Evolutionary conservation across 352 stramenopile genomes (phyloP).

Genomic region (Phytophthora megakarya): DNA sequence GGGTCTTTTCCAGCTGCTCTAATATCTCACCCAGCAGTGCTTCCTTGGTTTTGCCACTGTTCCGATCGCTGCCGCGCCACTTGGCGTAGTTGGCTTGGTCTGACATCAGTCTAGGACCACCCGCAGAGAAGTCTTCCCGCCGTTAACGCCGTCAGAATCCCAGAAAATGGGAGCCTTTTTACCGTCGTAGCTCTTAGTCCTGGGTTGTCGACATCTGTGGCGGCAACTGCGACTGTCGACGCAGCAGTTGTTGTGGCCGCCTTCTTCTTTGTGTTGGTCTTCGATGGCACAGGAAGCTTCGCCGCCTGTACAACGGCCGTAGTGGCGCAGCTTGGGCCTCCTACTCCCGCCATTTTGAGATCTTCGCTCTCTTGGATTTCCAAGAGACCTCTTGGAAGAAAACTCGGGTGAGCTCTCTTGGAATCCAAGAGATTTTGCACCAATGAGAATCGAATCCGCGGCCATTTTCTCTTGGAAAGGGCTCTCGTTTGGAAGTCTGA

Average conservation of each 20-base stretch:
- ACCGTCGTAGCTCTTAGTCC: no score
- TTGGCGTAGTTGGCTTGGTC: not conserved
- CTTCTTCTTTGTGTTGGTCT: slow-evolving; percentile 1
- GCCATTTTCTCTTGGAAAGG: no score
- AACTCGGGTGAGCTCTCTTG: slow-evolving; percentile 26
- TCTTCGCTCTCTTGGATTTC: not conserved
- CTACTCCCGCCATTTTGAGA: not conserved
- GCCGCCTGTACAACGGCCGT: no score
- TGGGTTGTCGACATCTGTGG: no score
- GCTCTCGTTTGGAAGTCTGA: no score
- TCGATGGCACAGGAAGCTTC: no score
- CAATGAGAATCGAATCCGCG: no score
- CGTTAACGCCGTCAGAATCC: not conserved
- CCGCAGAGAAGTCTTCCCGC: not conserved
- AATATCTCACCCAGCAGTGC: not conserved
- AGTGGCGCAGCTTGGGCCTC: no score
- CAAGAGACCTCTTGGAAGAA: slow-evolving; percentile 12
- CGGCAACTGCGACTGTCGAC: no score
- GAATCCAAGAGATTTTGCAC: slow-evolving; percentile 11
- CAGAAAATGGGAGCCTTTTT: not conserved
- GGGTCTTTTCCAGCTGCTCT: not conserved
- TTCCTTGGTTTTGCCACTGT: not conserved
- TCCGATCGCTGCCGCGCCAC: not conserved
- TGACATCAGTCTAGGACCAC: not conserved
- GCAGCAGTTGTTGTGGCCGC: no score